Percentiles rank a stretch among this genome's conserved stretches.
phyloP scores from a whole-genome alignment of 169 alveolate species.

The Babesia bigemina region DNA sequence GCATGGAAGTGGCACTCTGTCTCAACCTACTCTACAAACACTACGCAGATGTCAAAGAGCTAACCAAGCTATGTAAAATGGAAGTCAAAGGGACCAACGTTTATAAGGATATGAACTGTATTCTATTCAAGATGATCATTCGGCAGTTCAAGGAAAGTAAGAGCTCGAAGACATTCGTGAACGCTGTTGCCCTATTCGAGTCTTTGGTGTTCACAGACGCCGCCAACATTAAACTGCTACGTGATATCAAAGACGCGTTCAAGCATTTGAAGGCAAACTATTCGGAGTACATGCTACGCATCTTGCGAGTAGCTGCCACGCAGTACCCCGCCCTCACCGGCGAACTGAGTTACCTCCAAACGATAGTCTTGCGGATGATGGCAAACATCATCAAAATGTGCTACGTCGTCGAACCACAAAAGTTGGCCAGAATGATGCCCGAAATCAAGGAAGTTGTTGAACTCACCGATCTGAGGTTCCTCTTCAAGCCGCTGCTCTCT shows the following conservation, averaged over 20 bases:
- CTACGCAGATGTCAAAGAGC: background rate
- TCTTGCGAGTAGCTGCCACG: background rate
- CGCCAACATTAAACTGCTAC: background rate
- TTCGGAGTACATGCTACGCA: conserved; percentile 20
- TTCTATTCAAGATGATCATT: background rate
- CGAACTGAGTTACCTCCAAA: background rate
- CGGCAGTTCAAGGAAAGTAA: background rate
- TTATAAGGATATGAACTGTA: background rate
- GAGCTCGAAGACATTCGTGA: background rate
- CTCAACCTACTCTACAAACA: conserved; percentile 3
- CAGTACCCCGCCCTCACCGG: background rate
- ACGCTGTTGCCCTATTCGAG: conserved; percentile 16
- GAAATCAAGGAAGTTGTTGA: conserved; percentile 17
- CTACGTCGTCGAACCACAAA: conserved; percentile 19
- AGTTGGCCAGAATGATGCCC: background rate
- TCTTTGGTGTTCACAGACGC: background rate
- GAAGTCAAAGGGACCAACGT: background rate
- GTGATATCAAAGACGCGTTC: background rate
- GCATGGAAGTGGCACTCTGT: conserved; percentile 31
- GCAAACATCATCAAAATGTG: conserved; percentile 9
- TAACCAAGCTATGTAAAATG: background rate
- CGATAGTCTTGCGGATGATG: background rate
- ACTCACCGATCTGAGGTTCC: background rate
- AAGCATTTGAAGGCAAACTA: conserved; percentile 3
- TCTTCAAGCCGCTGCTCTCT: conserved; percentile 20